Evolutionary conservation across 805 yeast species (phyloP), one percentile per base, ranked within the genome.

Genomic region (Kuraishia cidri): DNA sequence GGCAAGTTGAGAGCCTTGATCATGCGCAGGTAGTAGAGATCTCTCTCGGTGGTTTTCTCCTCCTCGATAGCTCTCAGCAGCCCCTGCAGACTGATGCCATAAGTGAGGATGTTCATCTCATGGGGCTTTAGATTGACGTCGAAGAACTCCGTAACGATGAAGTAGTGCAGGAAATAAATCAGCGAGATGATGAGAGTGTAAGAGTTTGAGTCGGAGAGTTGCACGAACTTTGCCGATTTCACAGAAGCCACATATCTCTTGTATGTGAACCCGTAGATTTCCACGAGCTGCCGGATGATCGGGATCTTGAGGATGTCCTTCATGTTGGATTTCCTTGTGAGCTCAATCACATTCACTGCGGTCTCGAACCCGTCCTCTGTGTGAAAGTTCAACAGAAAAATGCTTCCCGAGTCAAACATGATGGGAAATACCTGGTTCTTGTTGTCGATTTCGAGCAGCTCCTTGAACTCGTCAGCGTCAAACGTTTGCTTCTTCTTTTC

Each of bases 371-470:
- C 44, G 27, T 45, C 45, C 9, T 24, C 33, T 1, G 46, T 40
- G 22, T 39, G 39, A 18, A 53, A 42, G 32, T 55, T 54, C 24
- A 56, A 43, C 28, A 56, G 35, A 35, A 47, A 52, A 2, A 48
- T 39, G 6, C 42, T 37, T 7, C 56, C 56, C 33, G 44, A 50
- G 32, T 53, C 57, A 26, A 52, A 37, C 5, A 52, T 34, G 11
- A 56, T 18, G 6, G 62, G 62, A 16, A 56, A 45, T 1, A 56
- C 43, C 34, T 56, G 57, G 34, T 50, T 54, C 10, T 24, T 32
- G 28, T 47, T 52, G 30, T 49, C 48, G 13, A 45, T 37, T 26
- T 39, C 36, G 15, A 56, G 29, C 5, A 52, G 40, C 29, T 51
- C 52, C 9, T 30, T 26, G 9, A 46, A 43, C 39, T 50, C 53